Evolutionary conservation across 345 rosid species (phyloP), one percentile per base, ranked within the genome.

Genomic region (Pistacia vera): DNA sequence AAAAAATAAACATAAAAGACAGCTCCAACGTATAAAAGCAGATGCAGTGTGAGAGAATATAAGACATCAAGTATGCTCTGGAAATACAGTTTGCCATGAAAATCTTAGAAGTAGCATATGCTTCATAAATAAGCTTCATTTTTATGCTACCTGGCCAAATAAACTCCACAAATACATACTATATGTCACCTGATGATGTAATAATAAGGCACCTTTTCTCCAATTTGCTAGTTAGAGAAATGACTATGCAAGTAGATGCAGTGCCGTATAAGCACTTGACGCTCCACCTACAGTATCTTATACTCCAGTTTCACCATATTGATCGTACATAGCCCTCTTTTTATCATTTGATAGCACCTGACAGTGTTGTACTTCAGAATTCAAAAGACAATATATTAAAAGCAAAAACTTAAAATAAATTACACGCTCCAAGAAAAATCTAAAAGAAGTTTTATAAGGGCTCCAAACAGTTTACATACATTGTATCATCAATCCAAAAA

Each of bases 261-360:
- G 58, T 91, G 93, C 99, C 93, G 98, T 82, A 81, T 95, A 95
- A 82, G 97, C 78, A 79, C 82, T 80, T 64, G 98, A 83, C 71
- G 86, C 79, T 22, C 98, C 97, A 44, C 98, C 99, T 73, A 92
- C 92, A 0, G 97, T 38, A 87, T 93, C 91, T 87, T 93, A 93
- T 66, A 96, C 93, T 72, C 98, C 99, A 66, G 97, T 98, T 90
- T 93, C 99, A 71, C 99, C 99, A 81, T 87, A 93, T 82, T 84
- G 97, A 85, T 96, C 99, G 71, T 96, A 96, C 73, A 93, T 81
- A 79, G 98, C 90, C 85, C 99, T 90, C 88, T 93, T 93, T 81
- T 93, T 84, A 75, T 93, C 95, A 75, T 96, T 98, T 75, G 98
- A 96, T 85, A 93, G 90, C 81, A 96, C 99, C 99, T 93, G 97